Conservation (phyloP, 2,329 filamentous ascomycete species). For the Aspergillus phoenicis region DNA sequence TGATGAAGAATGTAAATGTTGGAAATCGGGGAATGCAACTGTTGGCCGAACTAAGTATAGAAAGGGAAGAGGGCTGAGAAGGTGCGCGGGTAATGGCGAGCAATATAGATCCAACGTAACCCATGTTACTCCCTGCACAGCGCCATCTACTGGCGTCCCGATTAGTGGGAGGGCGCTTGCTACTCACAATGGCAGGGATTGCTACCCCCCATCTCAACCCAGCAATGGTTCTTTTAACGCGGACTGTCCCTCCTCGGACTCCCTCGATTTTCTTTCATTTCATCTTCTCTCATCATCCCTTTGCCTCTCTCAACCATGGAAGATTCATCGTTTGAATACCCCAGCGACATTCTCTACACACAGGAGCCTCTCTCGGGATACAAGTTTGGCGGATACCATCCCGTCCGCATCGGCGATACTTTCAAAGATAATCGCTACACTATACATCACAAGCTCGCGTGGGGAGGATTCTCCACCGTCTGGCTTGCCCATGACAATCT, state of each 20-base stretch:
- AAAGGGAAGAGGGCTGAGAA: too few relatives aligned
- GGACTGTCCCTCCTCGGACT: not conserved
- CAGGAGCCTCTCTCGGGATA: not conserved
- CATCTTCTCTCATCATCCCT: not conserved
- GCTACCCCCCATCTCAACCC: not conserved
- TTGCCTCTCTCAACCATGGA: not conserved
- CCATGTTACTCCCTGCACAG: too few relatives aligned
- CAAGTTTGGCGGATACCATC: not conserved
- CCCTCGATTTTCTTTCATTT: not conserved
- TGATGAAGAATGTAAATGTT: too few relatives aligned
- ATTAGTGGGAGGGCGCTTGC: not conserved
- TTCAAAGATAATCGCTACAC: not conserved
- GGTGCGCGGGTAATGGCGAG: too few relatives aligned
- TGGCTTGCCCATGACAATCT: not conserved
- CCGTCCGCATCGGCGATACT: not conserved
- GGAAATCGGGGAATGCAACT: too few relatives aligned
- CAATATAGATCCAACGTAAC: too few relatives aligned
- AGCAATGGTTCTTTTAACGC: not conserved
- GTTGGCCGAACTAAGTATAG: too few relatives aligned
- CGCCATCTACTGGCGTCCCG: too few relatives aligned
- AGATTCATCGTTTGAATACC: not conserved
- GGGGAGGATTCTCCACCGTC: not conserved
- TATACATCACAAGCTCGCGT: not conserved
- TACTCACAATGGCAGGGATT: not conserved
- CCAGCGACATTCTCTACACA: not conserved